phyloP scores from a whole-genome alignment of 148 eudicot species.

The Amaranthus cruentus region DNA sequence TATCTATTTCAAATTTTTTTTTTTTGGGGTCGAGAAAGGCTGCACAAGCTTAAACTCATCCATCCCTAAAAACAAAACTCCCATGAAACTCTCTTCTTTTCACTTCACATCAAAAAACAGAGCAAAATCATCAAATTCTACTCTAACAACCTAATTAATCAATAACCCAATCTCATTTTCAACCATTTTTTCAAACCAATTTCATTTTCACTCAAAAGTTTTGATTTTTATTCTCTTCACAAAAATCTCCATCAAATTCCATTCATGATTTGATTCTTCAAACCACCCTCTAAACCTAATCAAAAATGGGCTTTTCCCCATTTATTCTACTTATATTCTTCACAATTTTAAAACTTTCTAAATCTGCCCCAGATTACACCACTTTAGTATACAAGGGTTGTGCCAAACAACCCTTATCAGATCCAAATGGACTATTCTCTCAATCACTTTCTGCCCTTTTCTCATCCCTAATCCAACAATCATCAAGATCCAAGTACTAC shows the following conservation, averaged over 20 bases:
- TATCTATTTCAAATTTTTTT: too few species aligned
- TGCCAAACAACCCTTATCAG: constrained; percentile 65
- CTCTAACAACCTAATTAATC: not conserved
- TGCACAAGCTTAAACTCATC: not conserved
- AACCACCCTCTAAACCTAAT: too few species aligned
- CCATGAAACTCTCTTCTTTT: not conserved
- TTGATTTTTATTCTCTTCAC: too few species aligned
- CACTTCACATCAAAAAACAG: not conserved
- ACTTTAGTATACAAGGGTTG: constrained; percentile 84
- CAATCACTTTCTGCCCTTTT: constrained; percentile 65
- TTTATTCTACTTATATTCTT: constrained; percentile 17
- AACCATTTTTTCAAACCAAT: constrained; percentile 9
- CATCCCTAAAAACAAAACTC: constrained; percentile 11
- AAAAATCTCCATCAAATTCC: too few species aligned
- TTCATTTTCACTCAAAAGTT: constrained; percentile 13
- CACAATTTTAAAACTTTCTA: constrained; percentile 15
- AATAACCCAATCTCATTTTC: not conserved
- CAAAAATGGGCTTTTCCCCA: constrained; percentile 32
- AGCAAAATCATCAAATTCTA: constrained; percentile 8
- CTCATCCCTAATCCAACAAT: constrained; percentile 52
- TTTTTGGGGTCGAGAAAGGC: not conserved
- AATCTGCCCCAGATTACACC: constrained; percentile 48
- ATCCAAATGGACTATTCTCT: constrained; percentile 70
- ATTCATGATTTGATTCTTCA: too few species aligned
- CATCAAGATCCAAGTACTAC: constrained; percentile 67